Evolutionary conservation across 805 yeast species (phyloP), one percentile per base, ranked within the genome.

Genomic region (Kluyveromyces dobzhanskii): DNA sequence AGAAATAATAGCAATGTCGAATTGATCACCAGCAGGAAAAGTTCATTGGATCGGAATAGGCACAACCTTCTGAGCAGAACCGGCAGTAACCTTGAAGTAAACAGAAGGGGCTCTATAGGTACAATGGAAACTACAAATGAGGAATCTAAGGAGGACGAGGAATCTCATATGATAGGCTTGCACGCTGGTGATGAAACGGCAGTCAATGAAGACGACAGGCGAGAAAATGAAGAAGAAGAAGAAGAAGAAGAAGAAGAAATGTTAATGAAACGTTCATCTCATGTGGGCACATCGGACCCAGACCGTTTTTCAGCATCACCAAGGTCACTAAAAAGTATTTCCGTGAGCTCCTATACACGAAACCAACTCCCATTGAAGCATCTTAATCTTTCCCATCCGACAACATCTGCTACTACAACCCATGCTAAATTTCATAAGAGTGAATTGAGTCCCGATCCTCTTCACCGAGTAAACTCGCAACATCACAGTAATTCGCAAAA

Each of bases 341-440:
- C 56, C 7, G 29, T 17, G 14, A 51, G 53, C 16, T 57, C 61
- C 2, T 46, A 49, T 16, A 37, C 49, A 7, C 50, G 44, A 36
- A 49, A 43, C 32, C 50, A 46, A 26, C 36, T 52, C 21, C 53
- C 60, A 2, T 51, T 56, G 37, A 47, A 48, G 32, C 49, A 49
- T 16, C 48, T 52, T 34, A 54, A 52, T 37, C 52, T 48, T 31
- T 56, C 64, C 4, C 56, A 52, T 31, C 62, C 64, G 4, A 53
- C 56, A 9, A 54, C 58, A 3, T 51, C 53, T 12, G 50, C 61
- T 10, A 45, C 55, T 2, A 54, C 61, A 4, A 62, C 60, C 1
- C 60, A 59, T 40, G 65, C 62, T 3, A 58, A 54, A 31, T 36
- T 59, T 16, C 64, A 58, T 37, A 50, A 48, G 39, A 41, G 43